A percentile compares a stretch with the other conserved stretches of the same genome.
Evolutionary conservation across 1,139 yeast species (phyloP).

Genomic region (Pneumocystis sp.): DNA sequence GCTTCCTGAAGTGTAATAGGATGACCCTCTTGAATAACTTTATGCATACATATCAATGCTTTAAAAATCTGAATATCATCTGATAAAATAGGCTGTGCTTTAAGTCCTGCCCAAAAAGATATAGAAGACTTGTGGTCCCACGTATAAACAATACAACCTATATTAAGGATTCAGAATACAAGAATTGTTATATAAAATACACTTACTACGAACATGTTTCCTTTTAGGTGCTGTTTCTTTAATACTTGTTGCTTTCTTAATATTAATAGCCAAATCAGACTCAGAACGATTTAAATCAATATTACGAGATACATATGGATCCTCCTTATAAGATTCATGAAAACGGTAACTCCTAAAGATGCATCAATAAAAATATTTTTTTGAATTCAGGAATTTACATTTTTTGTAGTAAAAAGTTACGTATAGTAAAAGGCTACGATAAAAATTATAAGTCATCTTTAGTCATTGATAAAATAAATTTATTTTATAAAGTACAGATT

Average conservation of each 20-base stretch:
- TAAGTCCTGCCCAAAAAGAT: constrained; percentile 77
- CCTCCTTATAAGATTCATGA: not conserved
- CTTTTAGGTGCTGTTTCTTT: constrained; percentile 92
- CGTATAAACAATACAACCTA: constrained; percentile 79
- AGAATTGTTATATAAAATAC: not conserved
- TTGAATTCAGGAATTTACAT: not conserved
- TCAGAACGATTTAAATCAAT: not conserved
- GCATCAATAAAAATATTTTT: not conserved
- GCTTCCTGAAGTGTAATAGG: constrained; percentile 73
- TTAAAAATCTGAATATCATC: constrained; percentile 79
- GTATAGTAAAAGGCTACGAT: too few species aligned
- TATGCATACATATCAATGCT: constrained; percentile 75
- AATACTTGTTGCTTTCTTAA: constrained; percentile 71
- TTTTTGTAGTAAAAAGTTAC: not conserved
- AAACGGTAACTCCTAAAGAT: not conserved
- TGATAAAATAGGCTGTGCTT: constrained; percentile 62
- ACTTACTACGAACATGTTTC: constrained; percentile 52
- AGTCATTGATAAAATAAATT: not conserved
- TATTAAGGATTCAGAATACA: constrained; percentile 21
- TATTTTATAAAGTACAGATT: not conserved
- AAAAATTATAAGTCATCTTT: too few species aligned
- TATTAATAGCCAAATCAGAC: constrained; percentile 36
- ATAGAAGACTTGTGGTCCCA: constrained; percentile 88
- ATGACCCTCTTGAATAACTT: constrained; percentile 94
- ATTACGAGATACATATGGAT: not conserved